Base-by-base conservation (phyloP, 306 rosid species). In the Acacia confusa region DNA sequence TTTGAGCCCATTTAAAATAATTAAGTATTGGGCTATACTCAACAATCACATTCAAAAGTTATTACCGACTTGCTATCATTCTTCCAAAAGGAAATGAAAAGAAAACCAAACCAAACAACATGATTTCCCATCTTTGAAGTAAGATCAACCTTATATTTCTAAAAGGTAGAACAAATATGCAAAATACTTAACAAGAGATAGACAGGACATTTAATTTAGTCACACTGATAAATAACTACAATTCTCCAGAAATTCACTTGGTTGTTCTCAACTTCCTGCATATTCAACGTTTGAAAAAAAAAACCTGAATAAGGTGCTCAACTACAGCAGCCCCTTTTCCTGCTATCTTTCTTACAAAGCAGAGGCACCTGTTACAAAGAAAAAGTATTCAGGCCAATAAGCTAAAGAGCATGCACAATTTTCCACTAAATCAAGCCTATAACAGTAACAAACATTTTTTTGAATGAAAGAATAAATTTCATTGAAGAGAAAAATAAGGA, bases 321-420 rank as follows among this genome's bases (percentile, higher is more conserved):
- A 95, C 86, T 20, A 90, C 92, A 78, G 81, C 68, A 50, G 90
- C 94, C 45, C 97, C 99, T 76, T 91, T 89, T 73, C 99, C 98
- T 30, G 91, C 90, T 66, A 89, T 87, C 84, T 88, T 93, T 82
- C 98, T 88, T 84, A 88, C 87, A 81, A 94, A 88, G 86, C 98
- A 95, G 65, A 95, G 92, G 81, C 99, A 95, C 88, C 99, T 95
- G 90, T 85, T 77, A 77, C 45, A 70, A 32, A 24, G 16, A 52
- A 71, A 40, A 72, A 64, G 70, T 60, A 78, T 85, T 69, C 50
- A 84, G 75, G 81, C 61, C 77, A 30, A 50, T 57, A 55, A 9
- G 53, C 30, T 47, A 70, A 69, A 25, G 3, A 44, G 67, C 43
- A 77, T 36, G 65, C 61, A 77, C 65, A 66, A 65, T 16, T 73